Conservation (phyloP, 2,329 filamentous ascomycete genomes). For the Lasiodiplodia theobromae region DNA sequence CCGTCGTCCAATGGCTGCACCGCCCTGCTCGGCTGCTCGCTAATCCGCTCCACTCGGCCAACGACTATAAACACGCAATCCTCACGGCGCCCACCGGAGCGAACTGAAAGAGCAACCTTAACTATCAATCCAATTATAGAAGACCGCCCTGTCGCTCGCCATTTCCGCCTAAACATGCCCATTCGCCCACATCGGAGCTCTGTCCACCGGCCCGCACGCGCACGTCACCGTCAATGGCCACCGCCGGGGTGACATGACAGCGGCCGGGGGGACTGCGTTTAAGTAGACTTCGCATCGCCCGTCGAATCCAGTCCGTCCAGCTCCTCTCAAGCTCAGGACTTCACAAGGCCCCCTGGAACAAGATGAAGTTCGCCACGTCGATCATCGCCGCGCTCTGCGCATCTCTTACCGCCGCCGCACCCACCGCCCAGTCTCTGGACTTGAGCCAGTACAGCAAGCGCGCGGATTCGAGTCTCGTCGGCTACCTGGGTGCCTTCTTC, state of each 20-base stretch:
- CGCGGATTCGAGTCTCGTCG: constrained; percentile 51
- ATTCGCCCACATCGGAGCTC: constrained; percentile 9
- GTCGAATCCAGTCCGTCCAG: background rate
- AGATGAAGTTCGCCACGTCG: background rate
- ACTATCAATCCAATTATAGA: constrained; percentile 7
- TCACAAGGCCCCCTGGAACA: background rate
- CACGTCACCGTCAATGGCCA: constrained; percentile 11
- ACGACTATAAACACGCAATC: background rate
- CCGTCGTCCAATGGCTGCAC: constrained; percentile 5
- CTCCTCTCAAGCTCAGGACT: background rate
- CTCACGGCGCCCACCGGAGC: constrained; percentile 16
- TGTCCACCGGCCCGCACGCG: background rate
- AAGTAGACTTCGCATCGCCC: background rate
- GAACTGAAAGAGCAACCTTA: constrained; percentile 2
- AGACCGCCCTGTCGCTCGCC: constrained; percentile 3
- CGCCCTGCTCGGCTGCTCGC: background rate
- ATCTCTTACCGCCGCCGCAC: background rate
- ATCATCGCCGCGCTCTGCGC: constrained; percentile 13
- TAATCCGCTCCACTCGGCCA: background rate
- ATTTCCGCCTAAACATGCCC: constrained; percentile 16
- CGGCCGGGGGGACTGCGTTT: background rate
- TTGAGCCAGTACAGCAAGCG: constrained; percentile 32
- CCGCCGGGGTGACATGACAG: background rate
- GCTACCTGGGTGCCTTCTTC: constrained; percentile 64
- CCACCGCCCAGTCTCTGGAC: constrained; percentile 29